Base-by-base conservation (phyloP, 805 yeast species). In the Metschnikowia rubicola region DNA sequence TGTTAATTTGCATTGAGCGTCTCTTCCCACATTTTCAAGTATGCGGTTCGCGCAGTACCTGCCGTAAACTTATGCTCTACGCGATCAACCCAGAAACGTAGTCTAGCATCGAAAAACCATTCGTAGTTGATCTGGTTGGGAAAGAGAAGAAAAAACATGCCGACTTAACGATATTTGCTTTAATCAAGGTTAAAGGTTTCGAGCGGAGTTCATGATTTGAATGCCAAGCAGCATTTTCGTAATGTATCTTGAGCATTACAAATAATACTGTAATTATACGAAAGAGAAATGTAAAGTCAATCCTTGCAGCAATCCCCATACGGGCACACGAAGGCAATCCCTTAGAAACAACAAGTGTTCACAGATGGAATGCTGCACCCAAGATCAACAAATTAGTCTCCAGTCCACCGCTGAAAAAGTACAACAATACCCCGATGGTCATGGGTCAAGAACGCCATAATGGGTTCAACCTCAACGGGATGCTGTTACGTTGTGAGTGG, bases 251-350 rank as follows among this genome's bases (percentile, higher is more conserved):
- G 39, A 36, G 30, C n/a, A 21, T 21, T 21, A 21, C 26, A 21
- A 21, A 21, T 21, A 4, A 21, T 8, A 35, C 12, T 8, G 13
- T n/a, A 29, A 2, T 10, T 11, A 29, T n/a, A 6, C 31, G 3
- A n/a, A 19, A 30, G 35, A 21, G 15, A 39, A 44, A 69, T 77
- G 82, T 78, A 75, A 74, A 59, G 75, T 67, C 66, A 71, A 77
- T 79, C 84, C 71, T 79, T 79, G 84, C 84, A 79, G 76, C 82
- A 65, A 61, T 66, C 76, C 84, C 77, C 86, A 81, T 79, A 73
- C 84, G 84, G 84, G 81, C 74, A 74, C 86, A 80, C 86, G 84
- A 81, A 81, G 86, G 86, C 72, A 74, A 70, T 63, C 81, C 84
- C 83, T 80, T 79, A 78, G 81, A 67, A 65, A 66, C 68, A 73